Conservation (phyloP, 2,329 filamentous ascomycete species). For the Diaporthe sp. region DNA sequence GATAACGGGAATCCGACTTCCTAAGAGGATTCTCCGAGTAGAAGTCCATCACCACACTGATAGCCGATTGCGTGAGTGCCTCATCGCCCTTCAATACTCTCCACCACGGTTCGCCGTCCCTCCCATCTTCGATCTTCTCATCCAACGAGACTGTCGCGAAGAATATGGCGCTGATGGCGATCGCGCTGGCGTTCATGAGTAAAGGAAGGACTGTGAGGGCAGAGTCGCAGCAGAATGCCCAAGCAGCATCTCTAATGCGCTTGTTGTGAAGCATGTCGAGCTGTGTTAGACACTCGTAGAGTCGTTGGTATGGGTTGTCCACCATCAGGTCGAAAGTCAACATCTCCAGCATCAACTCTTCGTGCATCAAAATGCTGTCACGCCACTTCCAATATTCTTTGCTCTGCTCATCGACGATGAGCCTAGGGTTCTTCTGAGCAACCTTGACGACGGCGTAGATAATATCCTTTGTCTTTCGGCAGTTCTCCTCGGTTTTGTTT, state of each 20-base stretch:
- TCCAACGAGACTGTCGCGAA: constrained; percentile 83
- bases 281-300: constrained; percentile 84
- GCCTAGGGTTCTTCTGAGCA: constrained; percentile 91
- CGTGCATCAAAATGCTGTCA: constrained; percentile 91
- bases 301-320: constrained; percentile 86
- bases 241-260: constrained; percentile 84
- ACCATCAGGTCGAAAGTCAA: constrained; percentile 95
- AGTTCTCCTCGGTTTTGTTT: constrained; percentile 97
- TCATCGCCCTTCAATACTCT: constrained; percentile 79
- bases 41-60: constrained; percentile 80
- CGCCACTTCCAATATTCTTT: constrained; percentile 99
- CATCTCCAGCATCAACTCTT: constrained; percentile 91
- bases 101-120: constrained; percentile 89
- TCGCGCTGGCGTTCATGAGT: constrained; percentile 81
- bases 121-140: constrained; percentile 78
- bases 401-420: constrained; percentile 94
- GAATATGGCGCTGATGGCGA: constrained; percentile 88
- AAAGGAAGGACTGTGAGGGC: constrained; percentile 88
- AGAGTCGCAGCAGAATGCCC: constrained; percentile 94
- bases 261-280: constrained; percentile 84
- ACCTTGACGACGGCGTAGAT: constrained; percentile 95
- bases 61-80: constrained; percentile 77
- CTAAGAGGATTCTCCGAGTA: constrained; percentile 74
- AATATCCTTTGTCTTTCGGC: constrained; percentile 93
- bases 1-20: constrained; percentile 66